Evolutionary conservation across 1,284 basidiomycete species (phyloP).

Genomic region (Thelephora terrestris): DNA sequence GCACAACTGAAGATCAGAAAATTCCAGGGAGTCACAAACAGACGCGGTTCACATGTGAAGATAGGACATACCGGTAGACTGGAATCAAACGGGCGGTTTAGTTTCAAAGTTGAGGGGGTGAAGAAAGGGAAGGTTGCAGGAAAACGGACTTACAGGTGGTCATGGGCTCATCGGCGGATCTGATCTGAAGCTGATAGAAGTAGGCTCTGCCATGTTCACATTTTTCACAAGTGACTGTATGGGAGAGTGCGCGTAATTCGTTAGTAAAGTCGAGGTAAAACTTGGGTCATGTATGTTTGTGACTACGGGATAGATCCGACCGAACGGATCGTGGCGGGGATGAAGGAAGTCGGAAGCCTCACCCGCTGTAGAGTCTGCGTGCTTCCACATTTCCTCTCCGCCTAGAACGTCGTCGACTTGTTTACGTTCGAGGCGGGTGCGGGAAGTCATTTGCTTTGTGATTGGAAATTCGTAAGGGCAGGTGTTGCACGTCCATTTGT

Average conservation of each 20-base stretch:
- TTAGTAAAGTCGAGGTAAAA: conserved; percentile 17
- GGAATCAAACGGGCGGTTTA: conserved; percentile 2
- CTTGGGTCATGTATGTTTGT: conserved; percentile 1
- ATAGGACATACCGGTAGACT: conserved; percentile 25
- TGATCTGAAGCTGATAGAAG: conserved; percentile 93
- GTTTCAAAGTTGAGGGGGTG: conserved; percentile 4
- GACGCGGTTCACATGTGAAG: conserved; percentile 9
- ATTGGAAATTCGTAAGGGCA: conserved; percentile 88
- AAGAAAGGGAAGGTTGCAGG: conserved; percentile 1
- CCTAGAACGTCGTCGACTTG: conserved; percentile 91
- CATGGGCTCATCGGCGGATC: conserved; percentile 95
- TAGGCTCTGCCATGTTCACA: conserved; percentile 88
- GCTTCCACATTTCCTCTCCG: conserved; percentile 90
- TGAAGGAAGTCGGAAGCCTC: conserved; percentile 15
- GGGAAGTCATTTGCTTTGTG: conserved; percentile 75
- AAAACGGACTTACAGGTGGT: conserved; percentile 72
- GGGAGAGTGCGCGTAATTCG: not conserved
- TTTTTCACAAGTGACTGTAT: conserved; percentile 70
- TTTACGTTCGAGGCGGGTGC: conserved; percentile 77
- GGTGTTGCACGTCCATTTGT: conserved; percentile 88
- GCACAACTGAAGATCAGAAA: conserved; percentile 32
- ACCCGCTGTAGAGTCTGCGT: conserved; percentile 87
- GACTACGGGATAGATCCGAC: not conserved
- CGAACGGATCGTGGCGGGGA: not conserved
- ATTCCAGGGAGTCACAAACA: conserved; percentile 1